Evolutionary conservation across 1,284 basidiomycete genomes (phyloP), one percentile per base, ranked within the genome.

Genomic region (Heterobasidion occidentale): DNA sequence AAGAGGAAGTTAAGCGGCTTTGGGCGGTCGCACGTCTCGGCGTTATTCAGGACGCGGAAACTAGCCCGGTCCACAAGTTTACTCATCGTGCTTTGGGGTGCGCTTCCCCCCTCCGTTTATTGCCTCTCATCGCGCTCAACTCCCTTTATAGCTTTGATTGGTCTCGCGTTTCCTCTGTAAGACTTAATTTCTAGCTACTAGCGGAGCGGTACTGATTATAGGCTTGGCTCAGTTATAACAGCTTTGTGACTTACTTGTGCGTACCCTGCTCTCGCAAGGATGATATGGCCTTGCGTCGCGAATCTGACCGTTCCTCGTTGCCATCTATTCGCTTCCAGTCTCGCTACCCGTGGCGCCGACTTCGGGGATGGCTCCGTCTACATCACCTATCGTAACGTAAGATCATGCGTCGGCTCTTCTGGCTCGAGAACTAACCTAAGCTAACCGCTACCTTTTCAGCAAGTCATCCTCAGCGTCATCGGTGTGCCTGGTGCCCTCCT

Each of bases 161-260:
- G 87, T 4, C 78, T 90, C 11, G 86, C 86, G 2, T 89, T 86
- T 66, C 84, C 88, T 36, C 67, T 90, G 75, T 88, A 52, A 66
- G 76, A 69, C 2, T 38, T 33, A 7, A 8, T 36, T 9, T 34
- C 9, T 2, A 35, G 49, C 9, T 48, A 3, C 12, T 15, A 6
- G 17, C 14, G 5, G 14, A 17, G 42, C 8, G 14, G 7, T 45
- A 54, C 35, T 35, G 17, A 36, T 34, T 36, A 15, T 44, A 9
- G 7, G 36, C 49, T 35, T 50, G 34, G 17, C n/a, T 19, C 53
- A 77, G 75, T 71, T 73, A 78, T 69, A 84, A 87, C 68, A 79
- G 76, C 50, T 89, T 85, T 63, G 74, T 85, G 19, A 80, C 79
- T 1, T 84, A 79, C 57, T 81, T 80, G 83, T 85, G 57, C 53